A percentile compares a stretch with the other conserved stretches of the same genome.
Conservation (phyloP, 2,329 filamentous ascomycete genomes). For the Penicillium fuscoglaucum region DNA sequence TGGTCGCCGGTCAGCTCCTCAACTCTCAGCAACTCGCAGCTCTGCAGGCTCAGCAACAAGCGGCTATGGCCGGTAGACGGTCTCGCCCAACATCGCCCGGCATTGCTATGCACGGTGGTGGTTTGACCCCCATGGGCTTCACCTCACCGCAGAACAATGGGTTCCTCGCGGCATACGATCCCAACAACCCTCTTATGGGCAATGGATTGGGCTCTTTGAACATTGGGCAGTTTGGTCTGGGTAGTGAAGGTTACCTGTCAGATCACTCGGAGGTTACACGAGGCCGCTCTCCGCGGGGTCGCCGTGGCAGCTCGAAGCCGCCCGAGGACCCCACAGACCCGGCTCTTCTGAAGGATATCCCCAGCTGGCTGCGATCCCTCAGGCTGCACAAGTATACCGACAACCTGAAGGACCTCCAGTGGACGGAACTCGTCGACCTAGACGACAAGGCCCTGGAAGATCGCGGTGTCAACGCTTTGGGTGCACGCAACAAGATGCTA, state of each 20-base stretch:
- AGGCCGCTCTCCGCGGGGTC: constrained; percentile 86
- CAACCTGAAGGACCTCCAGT: constrained; percentile 94
- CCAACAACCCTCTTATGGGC: constrained; percentile 67
- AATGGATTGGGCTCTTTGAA: constrained; percentile 70
- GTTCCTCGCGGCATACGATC: constrained; percentile 84
- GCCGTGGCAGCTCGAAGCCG: constrained; percentile 92
- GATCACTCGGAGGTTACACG: constrained; percentile 90
- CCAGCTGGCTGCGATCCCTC: constrained; percentile 90
- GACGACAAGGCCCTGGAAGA: constrained; percentile 92
- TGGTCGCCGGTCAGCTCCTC: constrained; percentile 84
- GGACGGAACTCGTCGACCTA: constrained; percentile 87
- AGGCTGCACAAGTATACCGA: constrained; percentile 98
- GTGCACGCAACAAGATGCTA: constrained; percentile 93
- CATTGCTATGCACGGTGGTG: constrained; percentile 69
- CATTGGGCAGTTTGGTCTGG: constrained; percentile 69
- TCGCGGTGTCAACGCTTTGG: constrained; percentile 89
- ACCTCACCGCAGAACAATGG: constrained; percentile 91
- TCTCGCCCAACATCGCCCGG: constrained; percentile 90
- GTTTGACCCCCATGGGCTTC: constrained; percentile 68
- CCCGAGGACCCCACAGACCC: constrained; percentile 96
- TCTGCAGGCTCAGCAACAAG: constrained; percentile 68
- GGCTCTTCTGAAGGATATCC: constrained; percentile 87
- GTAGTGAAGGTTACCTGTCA: constrained; percentile 81
- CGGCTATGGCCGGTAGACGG: constrained; percentile 63
- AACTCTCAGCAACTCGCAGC: constrained; percentile 82